A percentile compares a stretch with the other conserved stretches of the same genome.
Conservation (phyloP, 2,329 filamentous ascomycete species). For the Venturia carpophila region DNA sequence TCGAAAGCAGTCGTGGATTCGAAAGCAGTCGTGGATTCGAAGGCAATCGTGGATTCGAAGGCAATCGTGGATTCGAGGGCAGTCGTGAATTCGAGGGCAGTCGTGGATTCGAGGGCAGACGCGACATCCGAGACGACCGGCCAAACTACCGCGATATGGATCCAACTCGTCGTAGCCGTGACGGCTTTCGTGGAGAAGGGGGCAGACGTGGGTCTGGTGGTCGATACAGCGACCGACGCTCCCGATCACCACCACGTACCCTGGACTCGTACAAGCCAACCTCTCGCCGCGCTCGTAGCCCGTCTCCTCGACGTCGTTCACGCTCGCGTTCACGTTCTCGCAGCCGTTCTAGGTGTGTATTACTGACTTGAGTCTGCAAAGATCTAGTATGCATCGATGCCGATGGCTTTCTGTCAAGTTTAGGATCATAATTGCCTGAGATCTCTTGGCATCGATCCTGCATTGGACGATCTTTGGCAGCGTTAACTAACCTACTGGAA, state of each 20-base stretch:
- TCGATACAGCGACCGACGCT: not conserved
- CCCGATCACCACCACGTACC: constrained; percentile 11
- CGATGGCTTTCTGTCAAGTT: not conserved
- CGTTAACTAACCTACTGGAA: not conserved
- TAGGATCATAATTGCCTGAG: not conserved
- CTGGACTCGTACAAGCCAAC: constrained; percentile 5
- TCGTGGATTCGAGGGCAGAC: constrained; percentile 8
- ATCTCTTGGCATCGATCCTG: not conserved
- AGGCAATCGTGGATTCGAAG: not conserved
- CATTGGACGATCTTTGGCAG: not conserved
- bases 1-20: no score
- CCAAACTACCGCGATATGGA: not conserved
- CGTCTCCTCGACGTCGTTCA: constrained; percentile 1
- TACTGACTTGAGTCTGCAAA: not conserved
- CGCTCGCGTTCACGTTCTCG: constrained; percentile 13
- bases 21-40: not conserved
- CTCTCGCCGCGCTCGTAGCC: not conserved
- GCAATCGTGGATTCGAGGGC: not conserved
- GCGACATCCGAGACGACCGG: not conserved
- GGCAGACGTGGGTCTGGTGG: not conserved
- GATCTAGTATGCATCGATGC: not conserved
- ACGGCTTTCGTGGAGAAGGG: constrained; percentile 6
- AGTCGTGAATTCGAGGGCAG: not conserved
- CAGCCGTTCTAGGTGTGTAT: not conserved
- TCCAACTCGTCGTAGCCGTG: not conserved